Evolutionary conservation across 257 asterid genomes (phyloP).

Genomic region (Jacaranda copaia): DNA sequence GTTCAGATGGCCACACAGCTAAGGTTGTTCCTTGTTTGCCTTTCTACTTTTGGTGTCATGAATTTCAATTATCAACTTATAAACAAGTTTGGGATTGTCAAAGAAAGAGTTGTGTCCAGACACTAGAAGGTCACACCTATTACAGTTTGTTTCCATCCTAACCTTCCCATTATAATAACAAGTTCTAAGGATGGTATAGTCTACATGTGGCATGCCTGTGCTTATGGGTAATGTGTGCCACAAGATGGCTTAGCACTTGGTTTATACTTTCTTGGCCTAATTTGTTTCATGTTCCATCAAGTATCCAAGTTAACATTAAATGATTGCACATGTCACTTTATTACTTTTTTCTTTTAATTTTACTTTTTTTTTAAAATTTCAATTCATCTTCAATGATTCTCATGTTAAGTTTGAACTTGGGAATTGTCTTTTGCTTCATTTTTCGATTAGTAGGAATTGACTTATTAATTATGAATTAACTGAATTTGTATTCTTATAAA

Average conservation of each 20-base stretch:
- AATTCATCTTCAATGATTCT: neutral
- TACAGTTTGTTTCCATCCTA: constrained; percentile 98
- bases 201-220: constrained; percentile 97
- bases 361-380: neutral
- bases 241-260: constrained; percentile 13
- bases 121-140: constrained; percentile 98
- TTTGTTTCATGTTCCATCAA: constrained; percentile 10
- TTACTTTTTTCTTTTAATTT: neutral
- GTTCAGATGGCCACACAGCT: constrained; percentile 99
- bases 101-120: constrained; percentile 96
- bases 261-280: constrained; percentile 11
- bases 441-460: neutral
- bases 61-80: constrained; percentile 30
- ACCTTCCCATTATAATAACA: constrained; percentile 94
- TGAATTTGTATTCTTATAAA: neutral
- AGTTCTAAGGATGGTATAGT: constrained; percentile 99
- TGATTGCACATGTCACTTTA: neutral
- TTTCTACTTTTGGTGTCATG: constrained; percentile 32
- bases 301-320: constrained; percentile 9
- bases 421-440: neutral
- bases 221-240: constrained; percentile 68
- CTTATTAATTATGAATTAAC: constrained; percentile 2
- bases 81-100: constrained; percentile 98
- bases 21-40: constrained; percentile 63
- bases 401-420: constrained; percentile 1